Percentiles rank a stretch among this genome's conserved stretches.
phyloP scores from a whole-genome alignment of 1,284 basidiomycete genomes.

The Puccinia novopanici region DNA sequence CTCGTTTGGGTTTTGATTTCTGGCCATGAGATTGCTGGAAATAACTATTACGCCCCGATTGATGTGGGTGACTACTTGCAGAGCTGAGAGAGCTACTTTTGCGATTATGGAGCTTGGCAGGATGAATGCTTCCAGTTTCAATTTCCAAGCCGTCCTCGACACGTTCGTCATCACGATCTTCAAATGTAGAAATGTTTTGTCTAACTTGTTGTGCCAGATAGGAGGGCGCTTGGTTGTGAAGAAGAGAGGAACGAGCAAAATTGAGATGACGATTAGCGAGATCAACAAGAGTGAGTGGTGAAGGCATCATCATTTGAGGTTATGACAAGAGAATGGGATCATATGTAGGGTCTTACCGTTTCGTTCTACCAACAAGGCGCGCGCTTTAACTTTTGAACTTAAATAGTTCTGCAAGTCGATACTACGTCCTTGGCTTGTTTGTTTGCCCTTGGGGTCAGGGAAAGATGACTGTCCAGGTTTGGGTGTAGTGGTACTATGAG shows the following conservation, averaged over 20 bases:
- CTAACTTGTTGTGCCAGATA: constrained; percentile 15
- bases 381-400: constrained; percentile 30
- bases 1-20: constrained; percentile 39
- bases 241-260: not conserved
- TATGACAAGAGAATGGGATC: not conserved
- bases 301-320: not conserved
- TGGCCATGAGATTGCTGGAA: constrained; percentile 11
- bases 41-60: constrained; percentile 14
- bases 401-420: constrained; percentile 31
- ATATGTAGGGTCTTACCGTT: not conserved
- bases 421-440: not conserved
- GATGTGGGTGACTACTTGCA: constrained; percentile 25
- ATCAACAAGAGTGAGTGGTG: not conserved
- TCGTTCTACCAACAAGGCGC: constrained; percentile 12
- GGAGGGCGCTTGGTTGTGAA: constrained; percentile 17
- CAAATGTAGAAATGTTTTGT: constrained; percentile 23
- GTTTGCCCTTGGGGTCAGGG: constrained; percentile 17
- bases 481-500: not conserved
- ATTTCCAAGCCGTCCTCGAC: constrained; percentile 47
- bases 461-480: not conserved
- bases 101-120: constrained; percentile 18
- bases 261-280: not conserved
- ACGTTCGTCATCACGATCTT: constrained; percentile 37
- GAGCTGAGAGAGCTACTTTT: constrained; percentile 42
- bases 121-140: constrained; percentile 40